Percentiles rank a stretch among this genome's conserved stretches.
phyloP scores from a whole-genome alignment of 768 basidiomycete genomes.

The Boletus vinaceobasis region DNA sequence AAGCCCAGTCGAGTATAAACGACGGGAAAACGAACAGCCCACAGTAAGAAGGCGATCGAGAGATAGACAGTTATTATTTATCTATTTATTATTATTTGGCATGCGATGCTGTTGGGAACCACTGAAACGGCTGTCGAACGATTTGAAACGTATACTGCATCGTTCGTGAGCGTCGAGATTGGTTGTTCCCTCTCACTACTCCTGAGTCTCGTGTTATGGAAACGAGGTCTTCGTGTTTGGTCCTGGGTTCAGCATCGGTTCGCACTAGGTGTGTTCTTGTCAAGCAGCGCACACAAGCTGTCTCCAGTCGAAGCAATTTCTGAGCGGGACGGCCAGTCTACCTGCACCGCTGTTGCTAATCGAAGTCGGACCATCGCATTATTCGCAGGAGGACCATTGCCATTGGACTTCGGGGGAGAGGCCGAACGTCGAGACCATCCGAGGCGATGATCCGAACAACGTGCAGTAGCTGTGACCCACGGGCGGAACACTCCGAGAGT shows the following conservation, averaged over 20 bases:
- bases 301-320: background rate
- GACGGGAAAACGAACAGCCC: background rate
- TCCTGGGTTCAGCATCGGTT: background rate
- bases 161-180: background rate
- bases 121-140: conserved; percentile 1
- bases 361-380: too few species aligned
- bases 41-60: background rate
- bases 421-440: background rate
- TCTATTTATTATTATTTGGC: too few species aligned
- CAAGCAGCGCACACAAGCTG: too few species aligned
- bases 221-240: background rate
- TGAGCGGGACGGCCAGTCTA: background rate
- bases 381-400: too few species aligned
- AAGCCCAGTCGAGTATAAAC: background rate
- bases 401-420: background rate
- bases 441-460: background rate
- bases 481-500: background rate
- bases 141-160: background rate
- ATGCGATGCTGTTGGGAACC: background rate
- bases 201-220: background rate
- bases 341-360: too few species aligned
- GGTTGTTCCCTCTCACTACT: background rate
- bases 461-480: background rate
- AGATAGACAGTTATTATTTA: background rate
- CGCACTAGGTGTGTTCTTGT: background rate